Evolutionary conservation across 2,329 filamentous ascomycete genomes (phyloP), one percentile per base, ranked within the genome.

Genomic region (Microcyclospora tardicrescens): DNA sequence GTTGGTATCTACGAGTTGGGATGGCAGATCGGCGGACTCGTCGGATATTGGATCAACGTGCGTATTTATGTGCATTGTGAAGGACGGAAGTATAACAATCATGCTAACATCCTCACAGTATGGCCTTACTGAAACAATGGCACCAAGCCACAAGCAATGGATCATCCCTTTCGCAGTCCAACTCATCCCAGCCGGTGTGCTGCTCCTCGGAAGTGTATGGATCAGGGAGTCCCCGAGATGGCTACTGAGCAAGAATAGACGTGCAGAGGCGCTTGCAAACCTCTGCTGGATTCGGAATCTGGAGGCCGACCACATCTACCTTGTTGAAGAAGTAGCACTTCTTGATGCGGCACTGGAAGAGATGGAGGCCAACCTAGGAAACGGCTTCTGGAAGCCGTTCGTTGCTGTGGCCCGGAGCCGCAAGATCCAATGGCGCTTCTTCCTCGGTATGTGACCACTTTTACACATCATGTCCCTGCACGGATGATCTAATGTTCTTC

Each of bases 361-460:
- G 13, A 79, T 80, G 59, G 65, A 71, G 34, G 55, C 64, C 2
- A 69, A 72, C 24, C 73, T 84, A 34, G 81, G 81, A 8, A 61
- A 73, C 12, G 81, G 81, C 2, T 85, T 86, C 67, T 84, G 77
- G 76, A 77, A 79, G 60, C 79, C 80, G 0, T 83, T 84, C 62
- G 56, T 65, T 43, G 64, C 66, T 6, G 66, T 73, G 15, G 65
- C 70, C 41, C 68, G 66, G 48, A 62, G 73, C 47, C 66, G 62
- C 41, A 71, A 71, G 52, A 71, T 82, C 16, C 74, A 74, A 47
- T 84, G 76, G 66, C 74, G 82, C 32, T 77, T 89, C 61, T 73
- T 84, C 56, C 68, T 87, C 10, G 82, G 82, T 34, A 72, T 8
- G 19, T 24, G 19, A 24, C 4, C 19, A 24, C 19, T 8, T 24